Evolutionary conservation across 2,329 filamentous ascomycete genomes (phyloP).

Genomic region (Alternaria gaisen): DNA sequence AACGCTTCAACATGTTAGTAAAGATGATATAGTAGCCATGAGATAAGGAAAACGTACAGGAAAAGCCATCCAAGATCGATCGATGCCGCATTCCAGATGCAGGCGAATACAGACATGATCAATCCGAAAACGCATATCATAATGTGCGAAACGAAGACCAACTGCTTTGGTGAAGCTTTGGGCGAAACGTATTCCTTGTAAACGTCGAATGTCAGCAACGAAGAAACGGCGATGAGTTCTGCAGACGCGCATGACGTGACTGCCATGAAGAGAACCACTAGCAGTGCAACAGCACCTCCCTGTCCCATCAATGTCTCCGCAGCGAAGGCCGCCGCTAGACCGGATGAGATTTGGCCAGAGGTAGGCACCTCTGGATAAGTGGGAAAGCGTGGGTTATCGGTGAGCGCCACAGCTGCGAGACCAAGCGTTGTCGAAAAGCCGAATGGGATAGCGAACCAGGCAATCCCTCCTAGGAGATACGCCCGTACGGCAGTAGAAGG

Average conservation of each 20-base stretch:
- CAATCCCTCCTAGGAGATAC: constrained; percentile 55
- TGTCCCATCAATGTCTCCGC: constrained; percentile 41
- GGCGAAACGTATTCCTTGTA: constrained; percentile 56
- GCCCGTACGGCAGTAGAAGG: constrained; percentile 40
- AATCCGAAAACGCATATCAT: constrained; percentile 54
- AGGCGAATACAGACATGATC: constrained; percentile 53
- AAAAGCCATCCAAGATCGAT: constrained; percentile 55
- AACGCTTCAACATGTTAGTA: constrained; percentile 34
- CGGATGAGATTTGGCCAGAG: constrained; percentile 38
- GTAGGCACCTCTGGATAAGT: constrained; percentile 51
- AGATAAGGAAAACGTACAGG: constrained; percentile 29
- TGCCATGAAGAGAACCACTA: constrained; percentile 48
- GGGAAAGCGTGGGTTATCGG: constrained; percentile 54
- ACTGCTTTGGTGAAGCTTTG: constrained; percentile 43
- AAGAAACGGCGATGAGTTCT: constrained; percentile 54
- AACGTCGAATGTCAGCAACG: constrained; percentile 55
- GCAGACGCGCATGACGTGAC: constrained; percentile 50
- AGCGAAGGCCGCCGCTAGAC: constrained; percentile 42
- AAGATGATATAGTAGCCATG: not conserved
- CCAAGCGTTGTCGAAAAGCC: constrained; percentile 59
- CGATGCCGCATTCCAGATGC: constrained; percentile 49
- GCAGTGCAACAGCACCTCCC: constrained; percentile 39
- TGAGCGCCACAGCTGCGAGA: constrained; percentile 56
- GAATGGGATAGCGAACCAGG: constrained; percentile 61
- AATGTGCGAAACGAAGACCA: constrained; percentile 53